Evolutionary conservation across 2,329 filamentous ascomycete genomes (phyloP).

Genomic region (Ophidiomyces ophidiicola): DNA sequence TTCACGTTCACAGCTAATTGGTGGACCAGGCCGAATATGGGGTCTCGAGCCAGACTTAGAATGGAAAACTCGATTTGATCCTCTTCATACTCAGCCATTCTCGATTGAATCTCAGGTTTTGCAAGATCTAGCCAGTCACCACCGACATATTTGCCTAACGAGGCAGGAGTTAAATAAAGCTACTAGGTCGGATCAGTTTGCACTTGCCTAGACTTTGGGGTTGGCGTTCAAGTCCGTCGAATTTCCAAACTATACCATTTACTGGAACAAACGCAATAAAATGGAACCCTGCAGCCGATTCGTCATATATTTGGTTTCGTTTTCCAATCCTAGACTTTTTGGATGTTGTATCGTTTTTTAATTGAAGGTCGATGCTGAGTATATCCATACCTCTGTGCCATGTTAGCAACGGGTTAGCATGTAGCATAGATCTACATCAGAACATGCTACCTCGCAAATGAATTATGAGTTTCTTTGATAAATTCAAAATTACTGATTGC

Average conservation of each 20-base stretch:
- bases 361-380: slow-evolving; percentile 54
- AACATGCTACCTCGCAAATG: slow-evolving; percentile 54
- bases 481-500: slow-evolving; percentile 61
- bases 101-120: slow-evolving; percentile 50
- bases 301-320: slow-evolving; percentile 32
- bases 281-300: slow-evolving; percentile 59
- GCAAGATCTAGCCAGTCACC: slow-evolving; percentile 57
- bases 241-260: slow-evolving; percentile 65
- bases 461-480: slow-evolving; percentile 75
- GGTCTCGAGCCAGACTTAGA: slow-evolving; percentile 59
- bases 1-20: slow-evolving; percentile 37
- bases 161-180: slow-evolving; percentile 12
- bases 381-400: slow-evolving; percentile 59
- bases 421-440: not conserved
- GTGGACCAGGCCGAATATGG: slow-evolving; percentile 39
- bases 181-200: not conserved
- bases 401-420: slow-evolving; percentile 1
- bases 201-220: slow-evolving; percentile 51
- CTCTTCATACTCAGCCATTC: slow-evolving; percentile 56
- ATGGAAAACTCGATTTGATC: slow-evolving; percentile 63
- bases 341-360: slow-evolving; percentile 39
- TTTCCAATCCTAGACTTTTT: slow-evolving; percentile 22
- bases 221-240: slow-evolving; percentile 68
- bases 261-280: slow-evolving; percentile 81
- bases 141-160: slow-evolving; percentile 31